These are phyloP conservation scores for Fusarium cyanostomum DNA, from an alignment of 2,329 filamentous ascomycete species.

Conservation along the genomic window DNA sequence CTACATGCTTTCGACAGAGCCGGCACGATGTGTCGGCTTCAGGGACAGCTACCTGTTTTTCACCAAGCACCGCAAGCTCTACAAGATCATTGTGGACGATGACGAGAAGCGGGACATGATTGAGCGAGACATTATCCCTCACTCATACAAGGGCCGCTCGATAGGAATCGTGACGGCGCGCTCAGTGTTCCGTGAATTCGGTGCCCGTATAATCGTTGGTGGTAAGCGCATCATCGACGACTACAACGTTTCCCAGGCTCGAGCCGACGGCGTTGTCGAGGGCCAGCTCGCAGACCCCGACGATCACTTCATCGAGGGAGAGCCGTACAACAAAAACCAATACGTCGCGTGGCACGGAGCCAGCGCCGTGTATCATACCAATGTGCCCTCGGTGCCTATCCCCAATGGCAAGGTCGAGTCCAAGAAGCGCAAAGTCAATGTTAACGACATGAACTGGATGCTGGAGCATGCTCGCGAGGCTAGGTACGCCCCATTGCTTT, in stretches of 20 bases:
- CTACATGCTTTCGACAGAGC: constrained; percentile 99
- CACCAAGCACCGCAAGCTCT: constrained; percentile 94
- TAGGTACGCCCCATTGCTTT: constrained; percentile 66
- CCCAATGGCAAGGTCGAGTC: constrained; percentile 79
- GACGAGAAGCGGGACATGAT: constrained; percentile 98
- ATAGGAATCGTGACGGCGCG: constrained; percentile 97
- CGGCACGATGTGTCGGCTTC: constrained; percentile 95
- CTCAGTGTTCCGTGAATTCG: constrained; percentile 97
- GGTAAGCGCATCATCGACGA: constrained; percentile 88
- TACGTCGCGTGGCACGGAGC: constrained; percentile 99
- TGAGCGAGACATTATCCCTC: constrained; percentile 92
- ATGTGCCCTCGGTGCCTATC: constrained; percentile 77
- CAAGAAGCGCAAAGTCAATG: constrained; percentile 85
- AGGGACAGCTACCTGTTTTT: constrained; percentile 99
- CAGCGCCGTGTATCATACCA: constrained; percentile 92
- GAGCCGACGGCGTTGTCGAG: constrained; percentile 81
- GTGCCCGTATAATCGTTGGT: constrained; percentile 91
- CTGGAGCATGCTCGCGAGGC: constrained; percentile 91
- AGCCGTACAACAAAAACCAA: constrained; percentile 98
- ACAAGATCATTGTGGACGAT: constrained; percentile 98
- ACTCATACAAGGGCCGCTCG: constrained; percentile 97
- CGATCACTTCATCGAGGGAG: constrained; percentile 78
- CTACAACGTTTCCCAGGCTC: constrained; percentile 81
- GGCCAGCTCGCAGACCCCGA: constrained; percentile 92
- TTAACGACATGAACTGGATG: constrained; percentile 97